phyloP scores from a whole-genome alignment of 164 flowering plant species.

The Stephania japonica region DNA sequence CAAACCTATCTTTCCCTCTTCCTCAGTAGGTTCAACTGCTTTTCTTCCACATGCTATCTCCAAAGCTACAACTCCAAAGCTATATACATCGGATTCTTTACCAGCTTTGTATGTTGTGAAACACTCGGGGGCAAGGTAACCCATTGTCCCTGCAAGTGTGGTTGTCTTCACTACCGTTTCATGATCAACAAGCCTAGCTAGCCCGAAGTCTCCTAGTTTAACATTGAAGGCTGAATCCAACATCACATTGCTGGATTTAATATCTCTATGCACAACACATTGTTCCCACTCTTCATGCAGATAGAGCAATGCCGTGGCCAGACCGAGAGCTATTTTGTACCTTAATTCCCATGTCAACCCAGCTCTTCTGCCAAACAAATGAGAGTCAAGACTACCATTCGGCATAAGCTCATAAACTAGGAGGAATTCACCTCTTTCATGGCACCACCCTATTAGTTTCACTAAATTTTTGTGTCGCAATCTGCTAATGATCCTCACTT shows the following conservation, averaged over 20 bases:
- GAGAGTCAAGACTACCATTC: constrained; percentile 44
- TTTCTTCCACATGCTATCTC: constrained; percentile 42
- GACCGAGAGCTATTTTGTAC: constrained; percentile 36
- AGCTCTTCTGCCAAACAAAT: constrained; percentile 25
- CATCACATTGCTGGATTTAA: constrained; percentile 50
- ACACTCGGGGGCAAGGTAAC: constrained; percentile 52
- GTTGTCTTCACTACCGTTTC: constrained; percentile 36
- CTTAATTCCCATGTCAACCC: constrained; percentile 28
- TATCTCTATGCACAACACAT: constrained; percentile 46
- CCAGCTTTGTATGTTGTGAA: constrained; percentile 37
- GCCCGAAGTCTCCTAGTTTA: constrained; percentile 51
- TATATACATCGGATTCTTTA: constrained; percentile 45
- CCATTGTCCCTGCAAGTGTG: constrained; percentile 43
- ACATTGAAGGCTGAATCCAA: constrained; percentile 42
- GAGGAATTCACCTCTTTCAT: constrained; percentile 36
- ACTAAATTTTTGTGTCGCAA: constrained; percentile 45
- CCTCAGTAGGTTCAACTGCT: constrained; percentile 19
- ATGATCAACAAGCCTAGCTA: constrained; percentile 44
- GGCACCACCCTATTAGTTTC: constrained; percentile 51
- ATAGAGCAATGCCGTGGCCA: constrained; percentile 43
- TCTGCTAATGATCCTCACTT: constrained; percentile 43
- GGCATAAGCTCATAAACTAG: constrained; percentile 50
- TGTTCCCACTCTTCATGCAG: constrained; percentile 57
- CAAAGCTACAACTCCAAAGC: constrained; percentile 44
- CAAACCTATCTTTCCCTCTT: constrained; percentile 15